Conservation (phyloP, 176 grass and related monocot species). For the Lolium rigidum region DNA sequence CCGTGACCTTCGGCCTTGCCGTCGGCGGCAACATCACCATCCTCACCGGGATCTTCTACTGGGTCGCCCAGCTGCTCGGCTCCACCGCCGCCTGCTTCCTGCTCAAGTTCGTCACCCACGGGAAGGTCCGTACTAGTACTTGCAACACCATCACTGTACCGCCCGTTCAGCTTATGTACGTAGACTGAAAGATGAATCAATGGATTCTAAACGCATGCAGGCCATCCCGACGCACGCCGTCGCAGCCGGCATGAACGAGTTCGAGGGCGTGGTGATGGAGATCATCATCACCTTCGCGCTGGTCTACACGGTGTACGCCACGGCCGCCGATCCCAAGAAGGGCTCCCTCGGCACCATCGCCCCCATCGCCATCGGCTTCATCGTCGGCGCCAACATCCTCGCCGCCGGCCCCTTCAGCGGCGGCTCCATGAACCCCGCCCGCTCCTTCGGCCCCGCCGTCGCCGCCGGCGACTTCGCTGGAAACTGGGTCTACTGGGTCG, state of each 20-base stretch:
- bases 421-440: constrained; percentile 98
- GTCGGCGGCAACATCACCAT: constrained; percentile 92
- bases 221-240: constrained; percentile 91
- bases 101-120: constrained; percentile 88
- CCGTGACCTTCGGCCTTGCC: constrained; percentile 86
- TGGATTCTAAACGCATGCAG: constrained; percentile 30
- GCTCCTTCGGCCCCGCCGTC: constrained; percentile 87
- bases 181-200: not conserved
- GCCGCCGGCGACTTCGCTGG: constrained; percentile 79
- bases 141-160: not conserved
- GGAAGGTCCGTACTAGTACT: constrained; percentile 43
- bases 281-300: constrained; percentile 89
- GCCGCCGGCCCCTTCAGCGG: constrained; percentile 90
- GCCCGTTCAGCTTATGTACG: not conserved
- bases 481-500: constrained; percentile 97
- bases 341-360: constrained; percentile 87
- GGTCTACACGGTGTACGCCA: constrained; percentile 98
- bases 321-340: constrained; percentile 94
- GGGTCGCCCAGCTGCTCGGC: too few relatives aligned
- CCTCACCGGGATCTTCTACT: constrained; percentile 85
- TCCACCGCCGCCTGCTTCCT: constrained; percentile 58
- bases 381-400: constrained; percentile 96
- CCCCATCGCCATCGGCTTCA: constrained; percentile 94
- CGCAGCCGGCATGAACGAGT: constrained; percentile 57
- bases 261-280: constrained; percentile 90